Evolutionary conservation across 2,329 filamentous ascomycete genomes (phyloP).

Genomic region (Phyllachora maydis): DNA sequence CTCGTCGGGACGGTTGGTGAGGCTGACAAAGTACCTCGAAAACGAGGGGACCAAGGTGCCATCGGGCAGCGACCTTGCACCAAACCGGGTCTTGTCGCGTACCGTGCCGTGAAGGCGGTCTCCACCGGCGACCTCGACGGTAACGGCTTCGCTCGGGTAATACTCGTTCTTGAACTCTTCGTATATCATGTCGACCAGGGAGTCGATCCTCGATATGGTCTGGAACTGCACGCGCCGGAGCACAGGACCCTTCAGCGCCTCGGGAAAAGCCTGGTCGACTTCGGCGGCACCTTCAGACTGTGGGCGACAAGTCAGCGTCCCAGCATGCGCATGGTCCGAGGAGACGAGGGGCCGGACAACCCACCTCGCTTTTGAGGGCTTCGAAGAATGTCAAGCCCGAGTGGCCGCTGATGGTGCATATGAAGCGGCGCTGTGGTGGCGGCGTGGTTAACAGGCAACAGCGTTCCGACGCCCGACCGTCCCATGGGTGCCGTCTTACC

Average conservation of each 20-base stretch:
- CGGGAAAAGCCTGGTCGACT: slow-evolving; percentile 81
- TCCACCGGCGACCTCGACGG: slow-evolving; percentile 49
- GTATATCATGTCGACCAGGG: slow-evolving; percentile 46
- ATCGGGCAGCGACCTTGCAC: slow-evolving; percentile 38
- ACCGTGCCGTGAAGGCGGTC: slow-evolving; percentile 56
- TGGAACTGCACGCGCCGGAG: slow-evolving; percentile 83
- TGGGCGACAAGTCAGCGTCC: slow-evolving; percentile 9
- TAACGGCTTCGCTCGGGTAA: slow-evolving; percentile 72
- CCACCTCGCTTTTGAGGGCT: slow-evolving; percentile 75
- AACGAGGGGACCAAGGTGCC: slow-evolving; percentile 50
- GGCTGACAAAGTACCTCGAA: slow-evolving; percentile 62
- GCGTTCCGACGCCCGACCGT: neutral
- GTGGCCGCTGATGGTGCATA: slow-evolving; percentile 89
- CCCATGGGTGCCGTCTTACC: slow-evolving; percentile 28
- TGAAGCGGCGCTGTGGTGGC: slow-evolving; percentile 52
- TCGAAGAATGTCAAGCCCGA: slow-evolving; percentile 84
- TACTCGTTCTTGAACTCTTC: slow-evolving; percentile 77
- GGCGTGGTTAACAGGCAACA: slow-evolving; percentile 3
- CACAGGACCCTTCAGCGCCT: slow-evolving; percentile 76
- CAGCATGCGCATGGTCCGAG: too few species aligned
- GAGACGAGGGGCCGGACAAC: slow-evolving; percentile 8
- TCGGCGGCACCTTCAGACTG: slow-evolving; percentile 65
- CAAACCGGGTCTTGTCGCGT: slow-evolving; percentile 68
- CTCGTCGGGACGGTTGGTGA: slow-evolving; percentile 44
- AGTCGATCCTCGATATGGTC: slow-evolving; percentile 74